Percentiles rank a stretch among this genome's conserved stretches.
These are phyloP conservation scores for Waltergamsia citrina DNA, from an alignment of 2,329 filamentous ascomycete species.

Conservation along the genomic window DNA sequence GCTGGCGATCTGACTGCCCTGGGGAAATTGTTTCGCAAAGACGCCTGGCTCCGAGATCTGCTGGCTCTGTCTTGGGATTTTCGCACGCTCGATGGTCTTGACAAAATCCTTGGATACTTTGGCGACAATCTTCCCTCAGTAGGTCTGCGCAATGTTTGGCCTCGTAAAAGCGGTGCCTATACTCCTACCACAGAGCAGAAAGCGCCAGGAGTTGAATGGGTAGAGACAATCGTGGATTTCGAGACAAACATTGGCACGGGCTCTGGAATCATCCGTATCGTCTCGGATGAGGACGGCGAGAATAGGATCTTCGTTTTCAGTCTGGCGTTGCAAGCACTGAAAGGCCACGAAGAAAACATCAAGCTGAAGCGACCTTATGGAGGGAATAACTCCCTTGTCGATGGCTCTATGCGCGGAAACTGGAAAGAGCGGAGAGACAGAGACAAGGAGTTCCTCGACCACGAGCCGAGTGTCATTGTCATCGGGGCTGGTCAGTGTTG, in stretches of 20 bases:
- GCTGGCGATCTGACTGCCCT: slow-evolving; percentile 2
- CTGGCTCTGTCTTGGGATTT: slow-evolving; percentile 16
- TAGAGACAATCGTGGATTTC: slow-evolving; percentile 4
- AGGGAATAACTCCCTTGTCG: slow-evolving; percentile 15
- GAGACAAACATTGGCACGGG: slow-evolving; percentile 9
- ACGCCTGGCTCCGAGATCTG: slow-evolving; percentile 17
- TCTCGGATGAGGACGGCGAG: slow-evolving; percentile 5
- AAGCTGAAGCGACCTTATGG: slow-evolving; percentile 6
- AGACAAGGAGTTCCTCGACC: slow-evolving; percentile 11
- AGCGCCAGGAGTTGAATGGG: slow-evolving; percentile 6
- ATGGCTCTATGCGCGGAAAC: slow-evolving; percentile 10
- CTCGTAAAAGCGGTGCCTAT: slow-evolving; percentile 1
- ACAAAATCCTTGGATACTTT: slow-evolving; percentile 7
- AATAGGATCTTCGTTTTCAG: slow-evolving; percentile 16
- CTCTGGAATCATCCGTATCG: slow-evolving; percentile 11
- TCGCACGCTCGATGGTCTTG: slow-evolving; percentile 10
- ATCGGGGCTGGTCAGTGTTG: slow-evolving; percentile 16
- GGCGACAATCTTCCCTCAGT: background rate
- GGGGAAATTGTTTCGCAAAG: slow-evolving; percentile 10
- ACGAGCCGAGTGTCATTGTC: slow-evolving; percentile 27
- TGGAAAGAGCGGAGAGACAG: slow-evolving; percentile 16
- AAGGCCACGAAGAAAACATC: slow-evolving; percentile 7
- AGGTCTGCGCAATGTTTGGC: slow-evolving; percentile 2
- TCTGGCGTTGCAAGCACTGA: slow-evolving; percentile 14
- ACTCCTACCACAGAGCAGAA: slow-evolving; percentile 2